Base-by-base conservation (phyloP, 1,284 basidiomycete species). In the Sporisorium exsertum region DNA sequence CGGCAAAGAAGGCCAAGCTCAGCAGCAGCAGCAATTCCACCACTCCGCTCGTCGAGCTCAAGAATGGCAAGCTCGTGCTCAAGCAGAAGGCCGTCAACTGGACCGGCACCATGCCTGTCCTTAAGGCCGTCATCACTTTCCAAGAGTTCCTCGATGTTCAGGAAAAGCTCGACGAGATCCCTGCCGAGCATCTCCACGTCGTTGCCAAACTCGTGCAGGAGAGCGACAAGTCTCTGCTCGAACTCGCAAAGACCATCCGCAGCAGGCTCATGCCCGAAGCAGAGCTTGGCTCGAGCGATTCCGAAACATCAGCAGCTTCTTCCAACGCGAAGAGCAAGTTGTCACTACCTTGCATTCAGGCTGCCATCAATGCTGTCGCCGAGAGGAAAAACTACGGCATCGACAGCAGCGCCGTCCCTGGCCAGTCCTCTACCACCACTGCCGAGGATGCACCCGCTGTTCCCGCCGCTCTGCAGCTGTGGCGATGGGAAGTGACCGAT, bases 401-500 rank as follows among this genome's bases (percentile, higher is more conserved):
- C 27, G 73, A 78, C 32, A 33, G 33, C 32, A 47, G n/a, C 20
- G 43, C 27, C 16, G n/a, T 60, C 10, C 32, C 63, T 46, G 24
- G 42, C 9, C 32, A 61, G 16, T 55, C 70, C 13, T 49, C 56
- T 5, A 13, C 40, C 24, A 45, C 43, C 58, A 26, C 55, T 26
- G 20, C 58, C 15, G 53, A 66, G 18, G 51, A 56, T 20, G 20
- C 58, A 2, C 15, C 40, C 29, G 10, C 32, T 18, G 35, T 76
- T 6, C 72, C 68, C 8, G 63, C 83, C 58, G 73, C 77, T 20
- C 78, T 92, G 35, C 91, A 90, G 75, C 87, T 93, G n/a, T 95
- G 93, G 93, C 88, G 94, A 68, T 95, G 94, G 94, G 94, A 95
- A 82, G 90, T 92, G 8, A 90, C 89, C 74, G 88, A 90, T 16